Base-by-base conservation (phyloP, 1,284 basidiomycete genomes). In the Anthracocystis walkeri region DNA sequence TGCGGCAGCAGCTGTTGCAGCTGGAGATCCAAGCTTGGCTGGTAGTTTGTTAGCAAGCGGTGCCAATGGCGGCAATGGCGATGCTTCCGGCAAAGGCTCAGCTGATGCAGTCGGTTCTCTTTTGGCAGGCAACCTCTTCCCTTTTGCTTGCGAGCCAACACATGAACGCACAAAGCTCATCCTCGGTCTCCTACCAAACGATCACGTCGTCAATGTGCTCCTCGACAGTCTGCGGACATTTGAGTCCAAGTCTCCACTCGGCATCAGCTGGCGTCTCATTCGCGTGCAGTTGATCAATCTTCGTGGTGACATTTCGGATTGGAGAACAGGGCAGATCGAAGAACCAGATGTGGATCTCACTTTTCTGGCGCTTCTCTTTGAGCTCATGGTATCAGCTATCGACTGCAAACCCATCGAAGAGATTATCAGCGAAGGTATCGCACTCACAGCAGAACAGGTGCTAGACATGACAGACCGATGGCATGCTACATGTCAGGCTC, bases 251-350 rank as follows among this genome's bases (percentile, higher is more conserved):
- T 69, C 77, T 2, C 69, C 69, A 1, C 75, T 78, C 38, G 80
- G 78, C 25, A 76, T 81, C 56, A 78, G 73, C 35, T 81, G 80
- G 80, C 73, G 76, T 8, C 69, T 81, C n/a, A 74, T 81, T 38
- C 71, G 71, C 16, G 72, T 70, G 41, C 80, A 81, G 44, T 66
- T 81, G 4, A 71, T 77, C 60, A 76, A 67, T n/a, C 75, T 79
- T 10, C 75, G 79, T n/a, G 64, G 75, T 16, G 77, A 79, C 50
- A 68, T 81, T 21, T 75, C 79, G 7, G 76, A 72, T 35, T 81
- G 79, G 79, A 65, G 76, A 31, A 68, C 75, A 3, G 78, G 72
- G n/a, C 78, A 79, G 35, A 62, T 77, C 2, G 61, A 70, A 20
- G 67, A 77, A 20, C 79, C 77, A 0, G 79, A 79, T 29, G 68